phyloP scores from a whole-genome alignment of 2,329 filamentous ascomycete species.

The Coniochaeta sp. region DNA sequence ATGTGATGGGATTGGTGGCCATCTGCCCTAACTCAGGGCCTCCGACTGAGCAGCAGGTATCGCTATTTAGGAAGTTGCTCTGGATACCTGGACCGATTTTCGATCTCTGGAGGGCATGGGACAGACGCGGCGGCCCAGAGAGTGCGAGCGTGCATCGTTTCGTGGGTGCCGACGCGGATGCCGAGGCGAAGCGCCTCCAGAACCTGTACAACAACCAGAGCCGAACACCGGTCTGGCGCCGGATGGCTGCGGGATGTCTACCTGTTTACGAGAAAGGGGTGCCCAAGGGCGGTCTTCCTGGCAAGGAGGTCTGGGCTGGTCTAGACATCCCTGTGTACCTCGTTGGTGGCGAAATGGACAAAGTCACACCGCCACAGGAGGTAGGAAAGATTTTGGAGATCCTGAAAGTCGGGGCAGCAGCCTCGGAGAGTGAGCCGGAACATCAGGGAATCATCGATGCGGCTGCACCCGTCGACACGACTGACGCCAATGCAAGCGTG shows the following conservation, averaged over 20 bases:
- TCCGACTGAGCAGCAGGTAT: constrained; percentile 42
- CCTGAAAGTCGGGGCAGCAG: constrained; percentile 20
- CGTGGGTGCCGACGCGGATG: constrained; percentile 58
- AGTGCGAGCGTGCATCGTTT: constrained; percentile 77
- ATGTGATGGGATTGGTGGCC: constrained; percentile 69
- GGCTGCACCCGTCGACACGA: constrained; percentile 37
- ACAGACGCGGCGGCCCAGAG: constrained; percentile 67
- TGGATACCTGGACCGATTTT: constrained; percentile 67
- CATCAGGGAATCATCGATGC: constrained; percentile 34
- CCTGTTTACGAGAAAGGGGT: constrained; percentile 48
- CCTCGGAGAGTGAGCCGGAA: constrained; percentile 5
- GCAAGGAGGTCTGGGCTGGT: constrained; percentile 62
- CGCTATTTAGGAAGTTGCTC: constrained; percentile 48
- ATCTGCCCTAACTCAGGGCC: constrained; percentile 72
- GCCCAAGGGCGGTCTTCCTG: constrained; percentile 58
- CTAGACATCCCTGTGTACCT: constrained; percentile 70
- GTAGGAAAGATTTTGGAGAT: constrained; percentile 55
- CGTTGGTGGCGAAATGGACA: constrained; percentile 69
- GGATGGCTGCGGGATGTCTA: constrained; percentile 68
- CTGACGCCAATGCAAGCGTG: constrained; percentile 23
- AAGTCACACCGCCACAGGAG: constrained; percentile 64
- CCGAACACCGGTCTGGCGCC: constrained; percentile 70
- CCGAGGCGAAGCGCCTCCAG: constrained; percentile 60
- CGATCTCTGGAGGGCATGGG: constrained; percentile 68
- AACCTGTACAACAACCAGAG: constrained; percentile 76